Evolutionary conservation across 2,329 filamentous ascomycete genomes (phyloP), one percentile per base, ranked within the genome.

Genomic region (Cryphonectria naterciae): DNA sequence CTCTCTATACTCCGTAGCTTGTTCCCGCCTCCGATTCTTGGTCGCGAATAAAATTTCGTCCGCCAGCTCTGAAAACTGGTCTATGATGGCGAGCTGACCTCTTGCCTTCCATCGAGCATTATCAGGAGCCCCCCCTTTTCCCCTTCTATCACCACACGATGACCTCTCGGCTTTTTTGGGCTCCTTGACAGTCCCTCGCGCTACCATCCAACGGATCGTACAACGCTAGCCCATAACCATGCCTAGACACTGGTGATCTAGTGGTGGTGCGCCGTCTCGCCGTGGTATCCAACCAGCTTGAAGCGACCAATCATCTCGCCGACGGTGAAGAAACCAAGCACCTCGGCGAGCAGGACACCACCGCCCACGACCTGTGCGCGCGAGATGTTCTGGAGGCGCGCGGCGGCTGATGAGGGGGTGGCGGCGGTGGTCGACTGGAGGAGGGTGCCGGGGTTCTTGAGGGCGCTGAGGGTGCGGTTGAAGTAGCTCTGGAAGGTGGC

Each of bases 261-360:
- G 81, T 91, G 87, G 75, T 85, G 84, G 76, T 86, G 87, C 74
- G 82, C 82, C 74, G 81, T 79, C 80, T 93, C 89, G 80, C 93
- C 92, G 83, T 88, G 89, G 88, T 99, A 99, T 75, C 96, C 96
- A 77, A 99, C 87, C 77, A 99, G 83, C 92, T 99, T 98, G 85
- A 96, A 90, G 79, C 95, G 89, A 78, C 96, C 96, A 78, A 99
- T 91, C 83, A 99, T 98, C 88, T 98, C 95, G 75, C 96, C 96
- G 69, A 98, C 89, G 73, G 95, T 97, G 88, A 98, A 99, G 89
- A 99, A 99, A 73, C 96, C 96, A 76, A 99, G 84, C 66, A 94
- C 88, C 85, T 99, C 95, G 70, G 95, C 95, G 64, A 87, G 83
- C 73, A 98, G 85, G 72, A 99, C 92, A 77, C 92, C 93, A 72